phyloP scores from a whole-genome alignment of 2,329 filamentous ascomycete genomes.

The Microsporum audouinii region DNA sequence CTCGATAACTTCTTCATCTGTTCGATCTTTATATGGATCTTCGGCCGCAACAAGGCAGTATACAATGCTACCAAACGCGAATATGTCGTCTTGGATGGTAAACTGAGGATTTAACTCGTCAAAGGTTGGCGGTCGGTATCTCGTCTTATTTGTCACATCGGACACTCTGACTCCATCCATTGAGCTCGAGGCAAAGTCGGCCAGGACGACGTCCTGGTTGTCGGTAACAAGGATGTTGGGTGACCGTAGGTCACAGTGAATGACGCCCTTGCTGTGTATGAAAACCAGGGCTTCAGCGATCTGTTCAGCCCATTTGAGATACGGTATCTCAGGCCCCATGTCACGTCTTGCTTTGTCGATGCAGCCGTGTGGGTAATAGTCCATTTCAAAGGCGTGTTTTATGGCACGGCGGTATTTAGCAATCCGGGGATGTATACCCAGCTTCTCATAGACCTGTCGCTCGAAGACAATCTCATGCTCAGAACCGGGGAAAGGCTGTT shows the following conservation, averaged over 20 bases:
- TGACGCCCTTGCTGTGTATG: not conserved
- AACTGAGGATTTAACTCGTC: not conserved
- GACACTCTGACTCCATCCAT: not conserved
- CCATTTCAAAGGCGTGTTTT: not conserved
- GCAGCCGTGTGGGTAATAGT: not conserved
- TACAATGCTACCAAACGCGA: not conserved
- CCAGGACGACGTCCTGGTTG: not conserved
- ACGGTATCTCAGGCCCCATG: not conserved
- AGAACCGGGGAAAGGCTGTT: not conserved
- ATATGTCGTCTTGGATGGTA: not conserved
- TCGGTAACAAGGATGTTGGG: not conserved
- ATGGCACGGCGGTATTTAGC: not conserved
- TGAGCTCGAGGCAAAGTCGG: not conserved
- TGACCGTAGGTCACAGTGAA: not conserved
- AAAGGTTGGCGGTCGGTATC: not conserved
- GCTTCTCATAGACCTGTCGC: not conserved
- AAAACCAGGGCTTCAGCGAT: not conserved
- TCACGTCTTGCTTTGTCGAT: not conserved
- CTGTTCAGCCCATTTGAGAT: not conserved
- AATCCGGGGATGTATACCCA: not conserved
- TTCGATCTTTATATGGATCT: not conserved
- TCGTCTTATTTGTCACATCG: not conserved
- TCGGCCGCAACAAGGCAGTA: not conserved
- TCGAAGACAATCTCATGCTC: not conserved
- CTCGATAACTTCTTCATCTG: not conserved